A percentile compares a stretch with the other conserved stretches of the same genome.
Evolutionary conservation across 2,329 filamentous ascomycete genomes (phyloP).

Genomic region (Colletotrichum truncatum): DNA sequence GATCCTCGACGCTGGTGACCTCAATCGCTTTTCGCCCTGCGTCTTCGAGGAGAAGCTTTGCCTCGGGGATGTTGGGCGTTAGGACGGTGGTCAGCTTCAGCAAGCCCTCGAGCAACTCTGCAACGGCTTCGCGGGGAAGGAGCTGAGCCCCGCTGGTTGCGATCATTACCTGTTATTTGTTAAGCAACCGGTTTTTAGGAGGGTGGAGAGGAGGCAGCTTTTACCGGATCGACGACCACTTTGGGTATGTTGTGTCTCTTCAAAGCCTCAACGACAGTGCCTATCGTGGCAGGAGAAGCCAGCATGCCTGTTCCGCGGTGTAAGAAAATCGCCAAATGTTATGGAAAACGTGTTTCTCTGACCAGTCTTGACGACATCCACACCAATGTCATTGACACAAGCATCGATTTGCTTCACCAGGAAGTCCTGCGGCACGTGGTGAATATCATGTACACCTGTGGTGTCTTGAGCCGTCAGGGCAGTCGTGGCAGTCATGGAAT

Average conservation of each 20-base stretch:
- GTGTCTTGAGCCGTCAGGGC: conserved; percentile 98
- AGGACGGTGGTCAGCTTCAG: conserved; percentile 74
- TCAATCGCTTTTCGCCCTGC: conserved; percentile 49
- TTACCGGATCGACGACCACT: conserved; percentile 75
- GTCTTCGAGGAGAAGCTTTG: conserved; percentile 68
- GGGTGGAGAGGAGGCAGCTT: no score
- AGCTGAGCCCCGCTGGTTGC: conserved; percentile 81
- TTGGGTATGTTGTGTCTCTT: conserved; percentile 63
- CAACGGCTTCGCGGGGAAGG: conserved; percentile 71
- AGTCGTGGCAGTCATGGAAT: conserved; percentile 95
- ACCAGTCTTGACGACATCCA: conserved; percentile 95
- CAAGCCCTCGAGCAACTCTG: conserved; percentile 65
- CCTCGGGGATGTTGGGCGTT: conserved; percentile 83
- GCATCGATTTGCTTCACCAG: conserved; percentile 87
- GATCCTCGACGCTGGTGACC: conserved; percentile 67
- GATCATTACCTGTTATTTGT: conserved; percentile 94
- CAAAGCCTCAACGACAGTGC: conserved; percentile 73
- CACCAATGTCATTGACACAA: conserved; percentile 83
- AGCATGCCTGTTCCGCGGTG: conserved; percentile 75
- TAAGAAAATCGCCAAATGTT: no score
- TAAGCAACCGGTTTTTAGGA: no score
- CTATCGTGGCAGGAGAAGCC: conserved; percentile 75
- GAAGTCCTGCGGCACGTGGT: conserved; percentile 81
- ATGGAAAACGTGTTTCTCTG: conserved; percentile 36
- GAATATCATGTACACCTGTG: conserved; percentile 81